phyloP scores from a whole-genome alignment of 306 rosid species.

The Casuarina glauca region DNA sequence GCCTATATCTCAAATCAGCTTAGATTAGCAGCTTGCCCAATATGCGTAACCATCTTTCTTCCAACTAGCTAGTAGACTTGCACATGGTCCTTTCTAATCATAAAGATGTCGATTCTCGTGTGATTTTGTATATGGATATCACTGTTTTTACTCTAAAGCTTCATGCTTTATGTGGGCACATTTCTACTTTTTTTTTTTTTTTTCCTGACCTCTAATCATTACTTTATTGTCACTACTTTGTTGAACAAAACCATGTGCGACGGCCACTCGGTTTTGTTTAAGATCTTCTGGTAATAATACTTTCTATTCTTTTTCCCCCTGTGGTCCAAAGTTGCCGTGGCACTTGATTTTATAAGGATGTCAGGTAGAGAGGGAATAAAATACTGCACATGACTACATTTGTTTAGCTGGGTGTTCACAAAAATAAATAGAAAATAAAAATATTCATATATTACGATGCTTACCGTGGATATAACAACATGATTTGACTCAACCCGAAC shows the following conservation, averaged over 20 bases:
- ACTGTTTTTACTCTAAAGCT: not conserved
- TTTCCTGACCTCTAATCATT: not conserved
- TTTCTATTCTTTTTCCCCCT: not conserved
- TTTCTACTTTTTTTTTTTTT: not conserved
- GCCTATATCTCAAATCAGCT: not conserved
- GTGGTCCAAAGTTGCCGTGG: not conserved
- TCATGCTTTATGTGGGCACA: not conserved
- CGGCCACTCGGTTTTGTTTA: not conserved
- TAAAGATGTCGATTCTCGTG: not conserved
- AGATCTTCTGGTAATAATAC: not conserved
- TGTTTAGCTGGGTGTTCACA: too few relatives aligned
- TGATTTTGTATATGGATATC: not conserved
- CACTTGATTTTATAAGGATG: not conserved
- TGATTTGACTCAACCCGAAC: too few relatives aligned
- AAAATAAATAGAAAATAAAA: too few relatives aligned
- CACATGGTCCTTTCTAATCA: not conserved
- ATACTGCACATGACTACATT: not conserved
- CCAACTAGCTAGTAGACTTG: not conserved
- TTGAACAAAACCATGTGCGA: not conserved
- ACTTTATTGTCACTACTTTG: not conserved
- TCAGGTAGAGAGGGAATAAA: not conserved
- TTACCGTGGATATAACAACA: too few relatives aligned
- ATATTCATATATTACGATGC: too few relatives aligned
- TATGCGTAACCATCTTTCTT: not conserved
- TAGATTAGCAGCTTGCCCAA: not conserved